These are phyloP conservation scores for Globisporangium nodosum DNA, from an alignment of 352 stramenopile species.

Conservation along the genomic window DNA sequence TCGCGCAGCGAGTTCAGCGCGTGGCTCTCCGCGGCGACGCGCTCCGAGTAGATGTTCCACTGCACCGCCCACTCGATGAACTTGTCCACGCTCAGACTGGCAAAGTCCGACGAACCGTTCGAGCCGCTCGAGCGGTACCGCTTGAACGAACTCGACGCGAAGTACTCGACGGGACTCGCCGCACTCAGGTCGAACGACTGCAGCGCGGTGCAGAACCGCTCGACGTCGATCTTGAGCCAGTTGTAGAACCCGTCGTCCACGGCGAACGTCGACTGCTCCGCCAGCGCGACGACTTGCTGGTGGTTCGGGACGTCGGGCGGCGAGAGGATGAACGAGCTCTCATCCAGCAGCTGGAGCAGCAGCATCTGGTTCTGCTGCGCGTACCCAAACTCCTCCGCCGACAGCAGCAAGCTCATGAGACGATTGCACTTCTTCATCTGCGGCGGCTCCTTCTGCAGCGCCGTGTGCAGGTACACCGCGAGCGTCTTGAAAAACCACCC, in stretches of 20 bases:
- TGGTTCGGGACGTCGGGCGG: slow-evolving; percentile 59
- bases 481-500: slow-evolving; percentile 83
- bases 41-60: slow-evolving; percentile 85
- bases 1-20: slow-evolving; percentile 72
- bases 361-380: slow-evolving; percentile 56
- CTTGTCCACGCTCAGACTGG: slow-evolving; percentile 30
- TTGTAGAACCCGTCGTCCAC: slow-evolving; percentile 72
- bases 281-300: slow-evolving; percentile 61
- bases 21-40: slow-evolving; percentile 73
- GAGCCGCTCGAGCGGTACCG: slow-evolving; percentile 42
- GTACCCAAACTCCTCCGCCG: slow-evolving; percentile 24
- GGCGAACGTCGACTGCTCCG: slow-evolving; percentile 50
- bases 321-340: slow-evolving; percentile 57
- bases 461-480: slow-evolving; percentile 71
- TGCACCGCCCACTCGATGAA: slow-evolving; percentile 76
- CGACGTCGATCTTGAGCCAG: slow-evolving; percentile 76
- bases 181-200: slow-evolving; percentile 57
- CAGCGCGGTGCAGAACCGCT: slow-evolving; percentile 59
- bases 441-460: slow-evolving; percentile 60
- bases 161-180: slow-evolving; percentile 29
- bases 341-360: slow-evolving; percentile 57
- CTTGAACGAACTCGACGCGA: slow-evolving; percentile 35
- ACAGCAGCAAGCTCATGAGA: slow-evolving; percentile 51
- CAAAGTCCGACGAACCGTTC: slow-evolving; percentile 24
- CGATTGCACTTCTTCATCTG: slow-evolving; percentile 66